Evolutionary conservation across 768 basidiomycete species (phyloP), one percentile per base, ranked within the genome.

Genomic region (Hysterangium stoloniferum): DNA sequence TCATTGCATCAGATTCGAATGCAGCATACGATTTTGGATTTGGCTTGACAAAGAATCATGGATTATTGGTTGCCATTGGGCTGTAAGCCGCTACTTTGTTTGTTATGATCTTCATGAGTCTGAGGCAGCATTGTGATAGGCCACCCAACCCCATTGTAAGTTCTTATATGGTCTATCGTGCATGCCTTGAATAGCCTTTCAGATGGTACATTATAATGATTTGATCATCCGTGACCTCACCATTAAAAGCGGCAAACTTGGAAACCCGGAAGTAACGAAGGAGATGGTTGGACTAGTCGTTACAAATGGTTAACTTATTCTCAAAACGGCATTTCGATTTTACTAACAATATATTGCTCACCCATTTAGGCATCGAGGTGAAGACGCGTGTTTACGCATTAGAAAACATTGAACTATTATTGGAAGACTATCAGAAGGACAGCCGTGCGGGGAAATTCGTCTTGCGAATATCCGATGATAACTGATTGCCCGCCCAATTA

Each of bases 381-480:
- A 35, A 38, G 48, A 49, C 48, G 7, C 34, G 37, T 8, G n/a
- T 36, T 8, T 49, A 49, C 27, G 13, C 48, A 15, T 25, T 49
- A 36, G 34, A 37, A 20, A 36, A 49, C 25, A 37, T 49, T 22
- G 35, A 49, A 40, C 36, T 24, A 4, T 20, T 49, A n/a, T 25
- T 49, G 48, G 25, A 20, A 28, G 48, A 49, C 48, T 49, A 49
- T 25, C 35, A 49, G 17, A 49, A 49, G 32, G 48, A 36, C 36
- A 11, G 40, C 28, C 48, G 40, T 40, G 48, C 48, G 6, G 48
- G 48, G 9, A 49, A 49, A 20, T 40, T 49, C 15, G 48, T 49
- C 25, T 20, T 49, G 9, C 48, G 48, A 25, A 36, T 49, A 4
- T 49, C 48, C 6, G 35, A 49, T 2, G 35, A 49, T 40, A 20